Base-by-base conservation (phyloP, 768 basidiomycete species). In the Boletus reticulatus region DNA sequence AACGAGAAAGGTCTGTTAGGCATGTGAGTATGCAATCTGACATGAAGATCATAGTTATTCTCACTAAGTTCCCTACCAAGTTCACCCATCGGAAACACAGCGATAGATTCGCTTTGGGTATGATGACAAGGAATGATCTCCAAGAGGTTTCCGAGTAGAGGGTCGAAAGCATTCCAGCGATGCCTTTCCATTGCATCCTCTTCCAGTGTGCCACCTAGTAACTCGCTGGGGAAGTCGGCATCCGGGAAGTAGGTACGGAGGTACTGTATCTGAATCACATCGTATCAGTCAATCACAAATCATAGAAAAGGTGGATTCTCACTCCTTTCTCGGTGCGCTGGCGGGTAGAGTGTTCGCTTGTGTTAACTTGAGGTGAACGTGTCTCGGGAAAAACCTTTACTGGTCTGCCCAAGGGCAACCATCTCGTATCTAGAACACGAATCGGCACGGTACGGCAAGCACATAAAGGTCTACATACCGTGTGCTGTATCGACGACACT, bases 191-290 rank as follows among this genome's bases (percentile, higher is more conserved):
- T 70, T 13, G 75, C 71, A 44, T 86, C 83, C 48, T 74, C 72
- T 13, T 74, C 69, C 19, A 89, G 69, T 53, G 84, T 77, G 27
- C 81, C 79, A 48, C 80, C 70, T 43, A 92, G 76, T 22, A 92
- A 71, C 39, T 89, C 84, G n/a, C 80, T 72, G 8, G 87, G 74
- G n/a, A 93, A 75, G 56, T 91, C 88, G 16, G 87, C 76, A 56
- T 92, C 89, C 2, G 90, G 88, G 51, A 87, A 78, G 67, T 80
- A 79, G 5, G 82, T 84, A 43, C 87, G 82, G 45, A 92, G 75
- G 62, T 89, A 90, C 52, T 85, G 83, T 14, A 87, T 80, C 90
- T 93, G 56, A 17, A 43, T 49, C 45, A 57, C 12, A 36, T 8
- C 14, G 22, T 17, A n/a, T 61, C 11, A 55, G 24, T 19, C 22